A percentile compares a stretch with the other conserved stretches of the same genome.
These are phyloP conservation scores for Austroboletus novae-zelandiae DNA, from an alignment of 1,284 basidiomycete species.

Conservation along the genomic window DNA sequence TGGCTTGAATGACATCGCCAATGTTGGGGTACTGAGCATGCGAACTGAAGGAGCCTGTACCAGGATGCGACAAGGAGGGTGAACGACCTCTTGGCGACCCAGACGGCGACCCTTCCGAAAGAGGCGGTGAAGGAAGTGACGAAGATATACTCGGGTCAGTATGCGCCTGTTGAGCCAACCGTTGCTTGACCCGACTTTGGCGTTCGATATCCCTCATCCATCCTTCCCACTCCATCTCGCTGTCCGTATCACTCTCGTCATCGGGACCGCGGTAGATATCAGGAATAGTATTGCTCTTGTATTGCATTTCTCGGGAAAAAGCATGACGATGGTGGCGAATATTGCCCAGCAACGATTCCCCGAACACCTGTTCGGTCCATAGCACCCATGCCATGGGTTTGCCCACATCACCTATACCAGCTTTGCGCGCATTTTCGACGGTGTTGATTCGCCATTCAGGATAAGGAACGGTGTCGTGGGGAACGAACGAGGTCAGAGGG, in stretches of 20 bases:
- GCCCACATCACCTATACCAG: constrained; percentile 54
- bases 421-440: constrained; percentile 47
- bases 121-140: constrained; percentile 25
- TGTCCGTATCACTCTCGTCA: constrained; percentile 40
- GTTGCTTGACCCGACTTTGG: constrained; percentile 30
- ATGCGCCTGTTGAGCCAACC: constrained; percentile 1
- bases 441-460: constrained; percentile 60
- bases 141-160: background rate
- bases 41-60: constrained; percentile 7
- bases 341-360: constrained; percentile 18
- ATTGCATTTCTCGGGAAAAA: constrained; percentile 19
- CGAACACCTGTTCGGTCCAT: constrained; percentile 33
- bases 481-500: constrained; percentile 6
- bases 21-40: constrained; percentile 21
- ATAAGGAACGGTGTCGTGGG: constrained; percentile 47
- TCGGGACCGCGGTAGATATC: constrained; percentile 21
- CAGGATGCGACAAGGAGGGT: constrained; percentile 24
- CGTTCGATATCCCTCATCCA: constrained; percentile 54
- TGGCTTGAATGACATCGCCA: constrained; percentile 16
- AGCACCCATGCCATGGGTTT: constrained; percentile 49
- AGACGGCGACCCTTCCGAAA: constrained; percentile 31
- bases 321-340: constrained; percentile 22
- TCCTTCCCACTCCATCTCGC: constrained; percentile 60
- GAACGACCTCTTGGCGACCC: constrained; percentile 28
- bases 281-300: constrained; percentile 6